Conservation (phyloP, 805 yeast species). For the Candida tibetensis region DNA sequence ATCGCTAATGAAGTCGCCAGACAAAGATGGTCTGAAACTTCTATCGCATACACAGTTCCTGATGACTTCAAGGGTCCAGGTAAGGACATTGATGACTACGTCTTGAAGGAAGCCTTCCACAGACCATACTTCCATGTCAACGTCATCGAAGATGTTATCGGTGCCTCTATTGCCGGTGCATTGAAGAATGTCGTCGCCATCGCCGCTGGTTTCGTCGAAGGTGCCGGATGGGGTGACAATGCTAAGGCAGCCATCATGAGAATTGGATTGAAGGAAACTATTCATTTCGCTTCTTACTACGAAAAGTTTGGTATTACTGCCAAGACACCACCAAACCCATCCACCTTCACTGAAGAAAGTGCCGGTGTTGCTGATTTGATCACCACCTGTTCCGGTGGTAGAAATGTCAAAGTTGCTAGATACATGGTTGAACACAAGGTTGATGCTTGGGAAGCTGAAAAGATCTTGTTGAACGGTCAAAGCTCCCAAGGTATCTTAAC, state of each 20-base stretch:
- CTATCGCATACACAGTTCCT: slow-evolving; percentile 86
- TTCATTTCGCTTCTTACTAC: slow-evolving; percentile 63
- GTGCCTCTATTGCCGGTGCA: slow-evolving; percentile 96
- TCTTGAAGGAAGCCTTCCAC: slow-evolving; percentile 84
- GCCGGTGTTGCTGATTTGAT: slow-evolving; percentile 98
- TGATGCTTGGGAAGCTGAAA: slow-evolving; percentile 78
- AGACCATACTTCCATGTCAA: slow-evolving; percentile 97
- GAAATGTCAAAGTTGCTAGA: slow-evolving; percentile 89
- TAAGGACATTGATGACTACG: slow-evolving; percentile 64
- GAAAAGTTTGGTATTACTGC: slow-evolving; percentile 56
- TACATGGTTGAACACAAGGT: slow-evolving; percentile 80
- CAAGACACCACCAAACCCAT: slow-evolving; percentile 59
- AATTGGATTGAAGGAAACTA: slow-evolving; percentile 88
- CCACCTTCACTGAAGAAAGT: slow-evolving; percentile 87
- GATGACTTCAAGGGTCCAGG: slow-evolving; percentile 65
- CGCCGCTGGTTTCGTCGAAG: slow-evolving; percentile 97
- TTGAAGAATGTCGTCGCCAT: slow-evolving; percentile 93
- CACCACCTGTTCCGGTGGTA: slow-evolving; percentile 96
- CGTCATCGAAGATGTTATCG: slow-evolving; percentile 89
- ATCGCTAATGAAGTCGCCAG: slow-evolving; percentile 95
- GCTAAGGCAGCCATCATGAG: slow-evolving; percentile 98
- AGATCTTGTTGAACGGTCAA: slow-evolving; percentile 87
- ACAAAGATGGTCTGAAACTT: slow-evolving; percentile 96
- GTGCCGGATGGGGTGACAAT: slow-evolving; percentile 98
- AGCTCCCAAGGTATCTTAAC: slow-evolving; percentile 95